Percentiles rank a stretch among this genome's conserved stretches.
Conservation (phyloP, 345 rosid species). For the Jatropha curcas region DNA sequence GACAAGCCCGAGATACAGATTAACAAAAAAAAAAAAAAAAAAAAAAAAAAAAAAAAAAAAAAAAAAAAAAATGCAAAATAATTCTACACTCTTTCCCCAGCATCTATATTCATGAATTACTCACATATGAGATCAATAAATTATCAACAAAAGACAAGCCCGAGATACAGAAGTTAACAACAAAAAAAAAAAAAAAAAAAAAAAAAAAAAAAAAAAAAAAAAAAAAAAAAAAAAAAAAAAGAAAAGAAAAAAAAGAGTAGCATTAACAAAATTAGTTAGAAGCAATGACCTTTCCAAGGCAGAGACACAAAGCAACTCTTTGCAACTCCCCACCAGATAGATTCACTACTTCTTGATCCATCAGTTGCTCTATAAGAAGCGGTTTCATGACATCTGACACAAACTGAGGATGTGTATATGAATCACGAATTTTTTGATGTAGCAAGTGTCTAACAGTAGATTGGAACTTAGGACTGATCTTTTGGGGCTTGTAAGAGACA, state of each 20-base stretch:
- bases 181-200: too few relatives aligned
- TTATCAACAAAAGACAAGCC: too few relatives aligned
- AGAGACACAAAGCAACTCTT: slow-evolving; percentile 91
- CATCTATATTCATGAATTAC: too few relatives aligned
- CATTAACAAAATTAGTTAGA: not conserved
- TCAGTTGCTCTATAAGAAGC: slow-evolving; percentile 90
- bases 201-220: too few relatives aligned
- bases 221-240: too few relatives aligned
- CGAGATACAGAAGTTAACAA: too few relatives aligned
- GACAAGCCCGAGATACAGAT: not conserved
- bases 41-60: too few relatives aligned
- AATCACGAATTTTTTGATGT: slow-evolving; percentile 86
- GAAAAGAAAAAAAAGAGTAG: too few relatives aligned
- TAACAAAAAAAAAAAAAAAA: too few relatives aligned
- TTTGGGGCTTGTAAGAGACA: slow-evolving; percentile 98
- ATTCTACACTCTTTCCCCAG: too few relatives aligned
- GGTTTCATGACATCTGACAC: slow-evolving; percentile 98
- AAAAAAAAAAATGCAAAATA: too few relatives aligned
- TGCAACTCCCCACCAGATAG: slow-evolving; percentile 99
- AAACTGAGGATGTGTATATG: slow-evolving; percentile 92
- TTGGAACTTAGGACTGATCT: slow-evolving; percentile 88
- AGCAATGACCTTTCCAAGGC: slow-evolving; percentile 86
- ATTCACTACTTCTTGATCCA: slow-evolving; percentile 95
- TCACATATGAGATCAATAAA: too few relatives aligned
- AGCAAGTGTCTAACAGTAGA: slow-evolving; percentile 78